Evolutionary conservation across 208 protist genomes (phyloP), one percentile per base, ranked within the genome.

Genomic region (Crithidia expoeki): DNA sequence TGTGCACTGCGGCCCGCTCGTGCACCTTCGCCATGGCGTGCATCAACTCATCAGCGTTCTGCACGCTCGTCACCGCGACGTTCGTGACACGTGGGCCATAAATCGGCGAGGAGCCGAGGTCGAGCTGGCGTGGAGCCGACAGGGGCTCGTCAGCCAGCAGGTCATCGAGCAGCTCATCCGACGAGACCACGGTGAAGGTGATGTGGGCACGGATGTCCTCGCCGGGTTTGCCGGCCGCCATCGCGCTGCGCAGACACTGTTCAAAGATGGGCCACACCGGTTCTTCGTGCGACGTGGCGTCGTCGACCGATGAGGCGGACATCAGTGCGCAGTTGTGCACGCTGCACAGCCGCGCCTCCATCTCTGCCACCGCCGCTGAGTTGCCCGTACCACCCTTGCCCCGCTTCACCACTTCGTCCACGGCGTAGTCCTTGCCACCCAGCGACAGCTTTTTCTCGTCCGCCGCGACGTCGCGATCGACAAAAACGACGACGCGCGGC

Each of bases 331-430:
- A 82, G 65, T 86, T 86, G 81, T 79, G 68, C 58, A 70, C 72
- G 47, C 53, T 64, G 27, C 34, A 44, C 44, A 80, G 81, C 50
- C 65, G 65, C 61, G 38, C 33, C 76, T 80, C 66, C 28, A 86
- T 47, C 51, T 81, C 76, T 4, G 64, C 34, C 53, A 86, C 34
- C 19, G 49, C 60, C 19, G 73, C 64, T 19, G 68, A 65, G 61
- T 36, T 60, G 32, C 64, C 64, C 38, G 40, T 59, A 40, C 28
- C 23, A 52, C 11, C 30, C 27, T 55, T 32, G 19, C n/a, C 46
- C 27, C 63, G 73, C 36, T 46, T 53, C 40, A 91, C 68, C 52
- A 88, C 69, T 70, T 91, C 86, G 50, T 88, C 82, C 65, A 88
- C 52, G 1, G 62, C 61, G 56, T 79, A 86, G 47, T 88, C 79